phyloP scores from a whole-genome alignment of 805 yeast genomes.

The Cephaloascus albidus region DNA sequence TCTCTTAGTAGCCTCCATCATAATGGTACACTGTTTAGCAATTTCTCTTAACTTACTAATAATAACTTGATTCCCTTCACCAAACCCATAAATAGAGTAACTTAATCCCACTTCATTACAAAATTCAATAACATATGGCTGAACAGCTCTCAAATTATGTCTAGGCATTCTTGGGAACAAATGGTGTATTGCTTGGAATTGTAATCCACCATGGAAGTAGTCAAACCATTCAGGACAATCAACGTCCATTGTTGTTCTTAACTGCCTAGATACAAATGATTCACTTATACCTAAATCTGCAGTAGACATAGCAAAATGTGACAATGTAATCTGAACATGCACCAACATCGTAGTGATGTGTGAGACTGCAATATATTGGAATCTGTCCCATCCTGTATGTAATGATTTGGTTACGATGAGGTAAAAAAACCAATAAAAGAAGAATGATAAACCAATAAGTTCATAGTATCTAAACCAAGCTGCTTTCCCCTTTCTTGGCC shows the following conservation, averaged over 20 bases:
- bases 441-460: slow-evolving; percentile 55
- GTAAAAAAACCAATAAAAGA: slow-evolving; percentile 79
- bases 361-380: slow-evolving; percentile 58
- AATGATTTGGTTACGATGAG: slow-evolving; percentile 41
- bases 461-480: slow-evolving; percentile 84
- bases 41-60: slow-evolving; percentile 62
- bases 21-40: slow-evolving; percentile 68
- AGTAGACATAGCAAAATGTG: slow-evolving; percentile 92
- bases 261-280: slow-evolving; percentile 68
- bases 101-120: slow-evolving; percentile 69
- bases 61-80: slow-evolving; percentile 66
- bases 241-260: slow-evolving; percentile 91
- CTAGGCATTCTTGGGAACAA: slow-evolving; percentile 84
- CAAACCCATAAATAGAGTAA: slow-evolving; percentile 80
- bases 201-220: slow-evolving; percentile 85
- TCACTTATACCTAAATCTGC: slow-evolving; percentile 77
- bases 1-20: slow-evolving; percentile 63
- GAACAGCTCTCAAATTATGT: slow-evolving; percentile 74
- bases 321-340: slow-evolving; percentile 86
- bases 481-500: slow-evolving; percentile 74
- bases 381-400: slow-evolving; percentile 42
- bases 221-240: slow-evolving; percentile 92
- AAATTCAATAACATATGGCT: slow-evolving; percentile 61
- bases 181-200: slow-evolving; percentile 87
- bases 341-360: slow-evolving; percentile 82